Evolutionary conservation across 192 early-diverging fungal species (phyloP).

Genomic region (Mortierella antarctica): DNA sequence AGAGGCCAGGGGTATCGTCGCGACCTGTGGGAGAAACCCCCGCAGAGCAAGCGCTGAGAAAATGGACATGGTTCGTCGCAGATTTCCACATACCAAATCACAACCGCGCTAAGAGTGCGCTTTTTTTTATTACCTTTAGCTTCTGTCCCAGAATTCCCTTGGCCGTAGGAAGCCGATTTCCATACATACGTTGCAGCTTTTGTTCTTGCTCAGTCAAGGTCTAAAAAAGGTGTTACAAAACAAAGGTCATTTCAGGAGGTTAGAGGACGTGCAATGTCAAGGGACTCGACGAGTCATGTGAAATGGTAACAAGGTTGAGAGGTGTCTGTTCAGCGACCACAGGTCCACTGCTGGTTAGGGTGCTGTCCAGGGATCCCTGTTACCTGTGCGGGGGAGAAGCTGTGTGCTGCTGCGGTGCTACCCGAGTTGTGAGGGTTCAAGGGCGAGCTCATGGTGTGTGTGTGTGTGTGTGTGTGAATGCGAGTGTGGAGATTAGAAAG

Average conservation of each 20-base stretch:
- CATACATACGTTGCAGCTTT: slow-evolving; percentile 83
- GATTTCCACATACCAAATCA: not conserved
- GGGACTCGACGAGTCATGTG: too few relatives aligned
- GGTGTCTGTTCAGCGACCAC: not conserved
- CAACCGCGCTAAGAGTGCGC: not conserved
- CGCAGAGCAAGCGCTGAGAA: too few relatives aligned
- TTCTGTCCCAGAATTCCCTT: slow-evolving; percentile 81
- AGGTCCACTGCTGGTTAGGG: not conserved
- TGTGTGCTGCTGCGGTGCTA: slow-evolving; percentile 31
- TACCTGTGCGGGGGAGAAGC: slow-evolving; percentile 34
- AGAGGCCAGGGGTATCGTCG: too few relatives aligned
- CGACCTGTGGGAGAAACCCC: too few relatives aligned
- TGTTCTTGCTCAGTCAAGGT: slow-evolving; percentile 80
- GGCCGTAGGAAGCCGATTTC: slow-evolving; percentile 73
- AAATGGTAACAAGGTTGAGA: not conserved
- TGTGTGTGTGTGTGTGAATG: not conserved
- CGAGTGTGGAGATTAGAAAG: not conserved
- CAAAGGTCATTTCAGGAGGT: not conserved
- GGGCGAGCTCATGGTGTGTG: slow-evolving; percentile 32
- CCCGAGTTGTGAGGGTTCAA: slow-evolving; percentile 30
- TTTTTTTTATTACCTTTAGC: slow-evolving; percentile 68
- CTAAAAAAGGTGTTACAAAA: slow-evolving; percentile 53
- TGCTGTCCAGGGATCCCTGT: too few relatives aligned
- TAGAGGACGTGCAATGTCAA: not conserved
- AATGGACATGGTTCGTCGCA: too few relatives aligned